These are phyloP conservation scores for Paecilomyces formosus DNA, from an alignment of 2,329 filamentous ascomycete species.

Conservation along the genomic window DNA sequence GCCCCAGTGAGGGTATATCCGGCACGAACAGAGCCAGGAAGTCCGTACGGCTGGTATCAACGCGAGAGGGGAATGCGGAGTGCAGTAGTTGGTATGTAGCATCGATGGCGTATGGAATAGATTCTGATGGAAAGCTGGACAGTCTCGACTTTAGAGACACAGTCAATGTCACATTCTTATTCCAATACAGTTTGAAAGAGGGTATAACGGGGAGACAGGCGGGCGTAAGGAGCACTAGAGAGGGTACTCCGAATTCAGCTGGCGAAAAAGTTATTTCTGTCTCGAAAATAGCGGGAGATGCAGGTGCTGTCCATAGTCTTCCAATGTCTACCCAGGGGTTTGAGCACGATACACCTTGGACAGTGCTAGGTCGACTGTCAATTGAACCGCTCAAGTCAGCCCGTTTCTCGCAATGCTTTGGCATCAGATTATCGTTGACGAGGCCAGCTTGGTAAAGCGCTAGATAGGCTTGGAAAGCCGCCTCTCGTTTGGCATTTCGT, in stretches of 20 bases:
- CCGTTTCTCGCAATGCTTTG: conserved; percentile 36
- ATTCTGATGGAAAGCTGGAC: neutral
- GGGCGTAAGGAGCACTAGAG: conserved; percentile 19
- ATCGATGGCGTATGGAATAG: conserved; percentile 6
- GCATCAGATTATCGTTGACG: conserved; percentile 71
- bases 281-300: conserved; percentile 8
- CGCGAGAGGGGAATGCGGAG: conserved; percentile 12
- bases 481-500: conserved; percentile 68
- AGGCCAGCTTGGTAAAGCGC: conserved; percentile 62
- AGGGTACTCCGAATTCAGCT: conserved; percentile 5
- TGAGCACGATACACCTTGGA: conserved; percentile 21
- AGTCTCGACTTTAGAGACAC: conserved; percentile 9
- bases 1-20: neutral
- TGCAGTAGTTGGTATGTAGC: conserved; percentile 13
- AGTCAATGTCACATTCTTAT: conserved; percentile 13
- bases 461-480: conserved; percentile 72
- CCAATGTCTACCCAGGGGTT: conserved; percentile 33
- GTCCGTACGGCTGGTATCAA: conserved; percentile 9
- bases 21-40: conserved; percentile 17
- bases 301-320: conserved; percentile 14
- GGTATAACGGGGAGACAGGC: conserved; percentile 12
- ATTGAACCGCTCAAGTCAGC: conserved; percentile 29
- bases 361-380: conserved; percentile 18
- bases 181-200: conserved; percentile 22
- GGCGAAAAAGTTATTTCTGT: conserved; percentile 12